A percentile compares a stretch with the other conserved stretches of the same genome.
These are phyloP conservation scores for Dendrobium catenatum DNA, from an alignment of 106 monocot genomes.

Conservation along the genomic window DNA sequence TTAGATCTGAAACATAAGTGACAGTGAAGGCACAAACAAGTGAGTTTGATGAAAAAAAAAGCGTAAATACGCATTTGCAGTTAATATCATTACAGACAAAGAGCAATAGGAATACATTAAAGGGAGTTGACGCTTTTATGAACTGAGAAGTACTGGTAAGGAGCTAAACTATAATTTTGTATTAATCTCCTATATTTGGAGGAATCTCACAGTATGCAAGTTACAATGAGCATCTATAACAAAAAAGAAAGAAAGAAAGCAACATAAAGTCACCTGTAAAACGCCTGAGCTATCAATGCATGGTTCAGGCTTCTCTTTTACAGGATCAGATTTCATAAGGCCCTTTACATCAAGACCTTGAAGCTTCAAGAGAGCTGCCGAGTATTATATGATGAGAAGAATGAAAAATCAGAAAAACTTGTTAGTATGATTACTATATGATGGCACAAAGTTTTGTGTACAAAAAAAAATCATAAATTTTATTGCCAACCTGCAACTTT, in stretches of 20 bases:
- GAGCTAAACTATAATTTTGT: no score
- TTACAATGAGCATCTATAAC: not conserved
- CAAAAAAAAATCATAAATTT: not conserved
- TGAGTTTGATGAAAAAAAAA: not conserved
- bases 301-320: constrained; percentile 79
- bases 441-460: not conserved
- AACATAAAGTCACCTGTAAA: constrained; percentile 47
- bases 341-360: constrained; percentile 97
- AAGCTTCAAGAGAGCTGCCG: constrained; percentile 72
- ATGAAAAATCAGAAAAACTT: not conserved
- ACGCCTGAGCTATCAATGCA: constrained; percentile 89
- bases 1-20: not conserved
- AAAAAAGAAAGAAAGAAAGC: not conserved
- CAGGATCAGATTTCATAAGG: constrained; percentile 27
- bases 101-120: not conserved
- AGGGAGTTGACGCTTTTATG: not conserved
- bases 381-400: not conserved
- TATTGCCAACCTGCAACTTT: constrained; percentile 80
- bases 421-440: not conserved
- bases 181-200: no score
- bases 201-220: not conserved
- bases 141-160: not conserved
- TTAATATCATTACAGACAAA: not conserved
- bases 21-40: not conserved
- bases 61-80: not conserved